Evolutionary conservation across 192 early-diverging fungal genomes (phyloP), one percentile per base, ranked within the genome.

Genomic region (Coemansia sp.): DNA sequence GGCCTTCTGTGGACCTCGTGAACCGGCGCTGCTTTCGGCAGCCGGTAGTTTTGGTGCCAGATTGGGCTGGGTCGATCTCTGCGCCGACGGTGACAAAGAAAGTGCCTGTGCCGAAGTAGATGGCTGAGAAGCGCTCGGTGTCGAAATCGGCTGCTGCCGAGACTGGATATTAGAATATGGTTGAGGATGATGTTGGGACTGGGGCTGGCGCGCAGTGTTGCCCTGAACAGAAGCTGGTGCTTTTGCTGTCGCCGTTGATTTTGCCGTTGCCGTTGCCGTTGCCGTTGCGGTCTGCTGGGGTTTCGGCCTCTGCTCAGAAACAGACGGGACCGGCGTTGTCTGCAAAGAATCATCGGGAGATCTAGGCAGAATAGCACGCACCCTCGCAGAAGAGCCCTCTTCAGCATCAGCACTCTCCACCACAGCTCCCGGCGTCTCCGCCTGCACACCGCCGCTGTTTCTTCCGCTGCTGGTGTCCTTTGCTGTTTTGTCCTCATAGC

Each of bases 321-420:
- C 20, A 52, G 57, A 17, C 61, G 2, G 17, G 7, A 17, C 18
- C n/a, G 28, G 61, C 38, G 11, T 18, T 45, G 61, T 14, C 38
- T 45, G 61, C 14, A 14, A 45, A 38, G 38, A 17, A 5, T 5
- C 57, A 36, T 33, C 32, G 9, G 38, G 9, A 43, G 61, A 56
- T 56, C 54, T 55, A 38, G 65, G 66, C n/a, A 59, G 71, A 18
- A 73, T 64, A 41, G 64, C 57, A 18, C 68, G 69, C 32, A 67
- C 69, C 6, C 71, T 62, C 17, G 76, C 58, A 37, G 71, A 67
- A 28, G 76, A 70, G 8, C 35, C 8, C 36, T 22, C 36, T 39
- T n/a, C 35, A 35, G 14, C 8, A 17, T 20, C 59, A 20, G 45
- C 8, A 0, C 41, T 28, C 22, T 18, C 56, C 56, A 57, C 17